phyloP scores from a whole-genome alignment of 2,329 filamentous ascomycete genomes.

The Ophiostoma quercus region DNA sequence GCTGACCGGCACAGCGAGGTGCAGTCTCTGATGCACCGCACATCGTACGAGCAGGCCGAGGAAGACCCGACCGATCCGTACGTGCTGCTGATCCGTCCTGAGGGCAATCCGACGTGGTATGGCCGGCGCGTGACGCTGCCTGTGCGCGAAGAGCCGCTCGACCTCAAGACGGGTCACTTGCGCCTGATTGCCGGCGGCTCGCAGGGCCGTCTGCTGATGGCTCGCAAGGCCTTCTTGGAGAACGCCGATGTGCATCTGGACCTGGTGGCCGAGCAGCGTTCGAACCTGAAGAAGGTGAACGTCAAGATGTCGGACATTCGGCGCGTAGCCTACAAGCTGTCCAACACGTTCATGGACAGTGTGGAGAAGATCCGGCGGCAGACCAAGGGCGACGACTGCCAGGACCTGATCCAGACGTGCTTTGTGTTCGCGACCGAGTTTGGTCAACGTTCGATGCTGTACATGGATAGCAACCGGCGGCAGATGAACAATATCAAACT shows the following conservation, averaged over 20 bases:
- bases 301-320: constrained; percentile 87
- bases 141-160: constrained; percentile 71
- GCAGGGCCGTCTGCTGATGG: constrained; percentile 68
- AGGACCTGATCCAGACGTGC: constrained; percentile 94
- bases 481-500: constrained; percentile 97
- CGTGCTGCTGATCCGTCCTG: constrained; percentile 76
- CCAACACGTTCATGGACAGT: constrained; percentile 97
- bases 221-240: constrained; percentile 71
- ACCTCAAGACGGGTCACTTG: constrained; percentile 80
- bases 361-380: constrained; percentile 89
- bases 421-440: constrained; percentile 99
- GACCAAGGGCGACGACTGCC: constrained; percentile 76
- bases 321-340: constrained; percentile 91
- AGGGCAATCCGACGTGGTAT: constrained; percentile 73
- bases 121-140: constrained; percentile 67
- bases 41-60: constrained; percentile 49
- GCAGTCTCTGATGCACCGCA: constrained; percentile 73
- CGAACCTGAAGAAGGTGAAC: constrained; percentile 90
- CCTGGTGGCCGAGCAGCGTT: constrained; percentile 83
- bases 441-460: constrained; percentile 85
- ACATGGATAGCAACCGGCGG: constrained; percentile 91
- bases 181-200: constrained; percentile 86
- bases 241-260: constrained; percentile 80
- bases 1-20: constrained; percentile 73
- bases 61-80: constrained; percentile 80